Evolutionary conservation across 2,329 filamentous ascomycete species (phyloP).

Genomic region (Ceratocystis diversiconidia): DNA sequence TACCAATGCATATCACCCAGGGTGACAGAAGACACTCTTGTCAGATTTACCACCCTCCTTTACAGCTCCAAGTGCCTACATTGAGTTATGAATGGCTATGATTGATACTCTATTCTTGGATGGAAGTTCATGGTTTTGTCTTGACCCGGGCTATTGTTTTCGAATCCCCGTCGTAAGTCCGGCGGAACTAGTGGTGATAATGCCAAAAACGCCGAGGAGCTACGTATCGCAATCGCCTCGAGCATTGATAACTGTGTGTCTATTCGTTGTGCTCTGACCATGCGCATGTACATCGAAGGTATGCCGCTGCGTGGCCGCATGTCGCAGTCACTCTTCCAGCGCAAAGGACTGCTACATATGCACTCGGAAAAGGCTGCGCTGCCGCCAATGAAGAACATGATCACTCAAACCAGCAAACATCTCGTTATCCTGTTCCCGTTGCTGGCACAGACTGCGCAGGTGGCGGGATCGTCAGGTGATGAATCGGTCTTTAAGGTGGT

Average conservation of each 20-base stretch:
- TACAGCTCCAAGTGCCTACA: no score
- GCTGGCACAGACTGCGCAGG: slow-evolving; percentile 47
- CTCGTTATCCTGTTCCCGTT: slow-evolving; percentile 69
- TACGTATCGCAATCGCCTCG: slow-evolving; percentile 50
- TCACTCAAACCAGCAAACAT: slow-evolving; percentile 54
- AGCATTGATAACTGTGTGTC: slow-evolving; percentile 71
- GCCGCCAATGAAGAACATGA: slow-evolving; percentile 38
- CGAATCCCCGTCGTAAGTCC: slow-evolving; percentile 4
- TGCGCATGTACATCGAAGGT: slow-evolving; percentile 80
- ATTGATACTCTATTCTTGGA: no score
- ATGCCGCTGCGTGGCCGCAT: slow-evolving; percentile 79
- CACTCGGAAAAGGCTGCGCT: slow-evolving; percentile 57
- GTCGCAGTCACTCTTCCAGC: slow-evolving; percentile 72
- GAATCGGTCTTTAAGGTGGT: slow-evolving; percentile 43
- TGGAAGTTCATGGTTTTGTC: no score
- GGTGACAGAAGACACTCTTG: no score
- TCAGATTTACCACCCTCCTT: no score
- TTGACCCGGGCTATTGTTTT: no score
- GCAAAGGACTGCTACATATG: slow-evolving; percentile 62
- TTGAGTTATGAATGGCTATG: no score
- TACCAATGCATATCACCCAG: no score
- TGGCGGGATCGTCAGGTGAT: slow-evolving; percentile 44
- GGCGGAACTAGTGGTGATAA: slow-evolving; percentile 20
- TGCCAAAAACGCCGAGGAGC: slow-evolving; percentile 19
- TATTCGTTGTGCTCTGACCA: slow-evolving; percentile 60